These are phyloP conservation scores for Backusella luteola DNA, from an alignment of 192 early-diverging fungal genomes.

Conservation along the genomic window DNA sequence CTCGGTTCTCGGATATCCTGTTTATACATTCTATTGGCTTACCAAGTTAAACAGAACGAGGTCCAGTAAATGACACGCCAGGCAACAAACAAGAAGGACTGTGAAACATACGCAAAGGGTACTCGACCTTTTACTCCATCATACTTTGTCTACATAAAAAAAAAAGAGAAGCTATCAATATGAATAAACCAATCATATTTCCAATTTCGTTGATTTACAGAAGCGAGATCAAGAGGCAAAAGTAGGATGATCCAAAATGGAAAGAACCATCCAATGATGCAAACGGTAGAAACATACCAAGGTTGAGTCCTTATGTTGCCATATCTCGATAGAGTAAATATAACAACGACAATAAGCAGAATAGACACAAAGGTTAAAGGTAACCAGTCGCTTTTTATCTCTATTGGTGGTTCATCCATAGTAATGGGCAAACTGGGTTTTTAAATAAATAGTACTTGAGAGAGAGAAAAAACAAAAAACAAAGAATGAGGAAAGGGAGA, in stretches of 20 bases:
- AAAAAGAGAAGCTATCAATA: constrained; percentile 2
- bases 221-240: constrained; percentile 86
- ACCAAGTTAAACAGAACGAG: constrained; percentile 86
- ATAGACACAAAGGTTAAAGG: constrained; percentile 49
- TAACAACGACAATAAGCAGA: constrained; percentile 55
- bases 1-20: neutral
- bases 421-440: neutral
- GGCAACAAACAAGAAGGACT: constrained; percentile 67
- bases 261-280: constrained; percentile 82
- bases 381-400: constrained; percentile 18
- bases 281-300: constrained; percentile 82
- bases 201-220: constrained; percentile 39
- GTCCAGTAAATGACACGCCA: constrained; percentile 93
- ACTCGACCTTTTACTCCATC: constrained; percentile 62
- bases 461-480: neutral
- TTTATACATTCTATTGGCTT: constrained; percentile 1
- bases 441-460: neutral
- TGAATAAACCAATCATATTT: neutral
- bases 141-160: constrained; percentile 59
- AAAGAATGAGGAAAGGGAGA: constrained; percentile 8
- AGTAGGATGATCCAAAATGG: constrained; percentile 91
- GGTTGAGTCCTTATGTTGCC: constrained; percentile 68
- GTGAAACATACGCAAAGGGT: constrained; percentile 74
- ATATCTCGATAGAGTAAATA: constrained; percentile 70
- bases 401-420: constrained; percentile 4